Evolutionary conservation across 192 early-diverging fungal genomes (phyloP), one percentile per base, ranked within the genome.

Genomic region (Coemansia umbellata): DNA sequence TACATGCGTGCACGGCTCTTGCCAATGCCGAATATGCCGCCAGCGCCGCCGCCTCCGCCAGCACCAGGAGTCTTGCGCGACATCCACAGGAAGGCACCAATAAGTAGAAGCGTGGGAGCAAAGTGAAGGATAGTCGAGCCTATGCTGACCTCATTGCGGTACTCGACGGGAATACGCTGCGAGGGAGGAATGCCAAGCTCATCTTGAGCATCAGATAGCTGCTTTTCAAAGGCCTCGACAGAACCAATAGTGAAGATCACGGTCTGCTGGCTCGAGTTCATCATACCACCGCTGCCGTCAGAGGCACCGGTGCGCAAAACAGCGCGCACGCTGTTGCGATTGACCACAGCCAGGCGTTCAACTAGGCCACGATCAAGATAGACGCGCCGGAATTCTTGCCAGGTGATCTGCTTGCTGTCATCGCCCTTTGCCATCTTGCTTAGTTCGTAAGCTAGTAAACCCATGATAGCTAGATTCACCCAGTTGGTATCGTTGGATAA

Each of bases 1-100:
- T 87, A 99, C 80, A 99, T 75, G 71, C 91, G 92, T 19, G 97
- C 97, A 31, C 90, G 85, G 41, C 89, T 91, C 72, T 97, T 97
- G 37, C 93, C 93, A 40, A 99, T 89, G 31, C 94, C 94, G 80
- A 99, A 95, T 32, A 99, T 94, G 1, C 93, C 93, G 18, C 86
- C 81, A 2, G 80, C 73, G 4, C 81, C 82, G 13, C 79, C 81
- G 26, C 69, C 79, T 37, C 84, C 87, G 18, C 69, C 83, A 21
- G 80, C 87, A 7, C 79, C 87, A 18, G 74, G 74, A 3, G 88
- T 88, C 36, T 91, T 83, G 65, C 87, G 84, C 31, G 91, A 90
- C 71, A 97, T 82, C 74, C 86, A 96, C 42, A 87, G 78, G 23
- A 99, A 71, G 5, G 87, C 87, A 47, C 97, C 95, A 45, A 95